phyloP scores from a whole-genome alignment of 805 yeast species.

The Sporopachydermia quercuum region DNA sequence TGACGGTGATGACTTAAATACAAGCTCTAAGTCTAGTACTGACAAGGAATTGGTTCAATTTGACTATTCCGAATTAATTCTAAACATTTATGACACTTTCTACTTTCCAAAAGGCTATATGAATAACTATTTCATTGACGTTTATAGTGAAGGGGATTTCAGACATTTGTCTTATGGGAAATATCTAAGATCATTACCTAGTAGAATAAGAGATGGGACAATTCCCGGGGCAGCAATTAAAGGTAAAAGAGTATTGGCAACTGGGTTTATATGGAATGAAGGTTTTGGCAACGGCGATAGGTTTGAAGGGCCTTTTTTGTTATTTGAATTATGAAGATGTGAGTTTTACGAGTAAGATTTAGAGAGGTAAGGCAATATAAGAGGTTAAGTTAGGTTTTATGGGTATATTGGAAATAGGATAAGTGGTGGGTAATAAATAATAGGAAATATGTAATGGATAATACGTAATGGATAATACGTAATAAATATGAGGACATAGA shows the following conservation, averaged over 20 bases:
- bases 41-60: too few relatives aligned
- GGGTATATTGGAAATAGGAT: not conserved
- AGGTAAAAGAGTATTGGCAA: not conserved
- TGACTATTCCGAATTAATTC: not conserved
- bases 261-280: conserved; percentile 1
- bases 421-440: not conserved
- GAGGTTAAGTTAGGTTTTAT: not conserved
- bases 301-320: not conserved
- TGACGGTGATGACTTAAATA: too few relatives aligned
- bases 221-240: not conserved
- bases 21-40: too few relatives aligned
- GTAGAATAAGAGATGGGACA: not conserved
- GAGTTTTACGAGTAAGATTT: not conserved
- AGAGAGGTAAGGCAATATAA: not conserved
- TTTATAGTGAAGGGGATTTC: not conserved
- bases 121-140: not conserved
- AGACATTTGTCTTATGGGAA: not conserved
- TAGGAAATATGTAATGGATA: not conserved
- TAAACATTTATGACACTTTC: not conserved
- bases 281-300: not conserved
- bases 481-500: not conserved
- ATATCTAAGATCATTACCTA: not conserved
- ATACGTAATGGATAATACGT: not conserved
- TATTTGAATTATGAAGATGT: too few relatives aligned
- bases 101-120: not conserved